Evolutionary conservation across 441 rosid species (phyloP).

Genomic region (Euphorbia celastroides): DNA sequence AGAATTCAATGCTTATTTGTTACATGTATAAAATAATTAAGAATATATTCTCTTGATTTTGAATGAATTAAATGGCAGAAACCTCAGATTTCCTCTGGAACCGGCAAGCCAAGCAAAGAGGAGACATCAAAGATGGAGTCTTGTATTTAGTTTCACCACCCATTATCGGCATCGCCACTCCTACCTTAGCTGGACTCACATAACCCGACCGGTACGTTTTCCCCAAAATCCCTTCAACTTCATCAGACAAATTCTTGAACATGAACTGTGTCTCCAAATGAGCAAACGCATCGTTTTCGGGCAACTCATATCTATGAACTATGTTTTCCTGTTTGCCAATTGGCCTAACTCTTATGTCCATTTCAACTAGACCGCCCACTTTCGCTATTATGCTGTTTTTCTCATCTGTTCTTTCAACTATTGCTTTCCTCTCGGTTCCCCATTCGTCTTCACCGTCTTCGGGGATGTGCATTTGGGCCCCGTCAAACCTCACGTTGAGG

Average conservation of each 20-base stretch:
- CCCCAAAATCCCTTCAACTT: constrained; percentile 78
- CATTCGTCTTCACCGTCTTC: too few relatives aligned
- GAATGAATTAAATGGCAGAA: too few relatives aligned
- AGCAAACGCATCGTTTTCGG: constrained; percentile 63
- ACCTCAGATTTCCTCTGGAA: constrained; percentile 38
- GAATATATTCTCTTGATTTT: too few relatives aligned
- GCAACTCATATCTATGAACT: constrained; percentile 69
- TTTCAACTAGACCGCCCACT: constrained; percentile 52
- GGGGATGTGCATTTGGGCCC: too few relatives aligned
- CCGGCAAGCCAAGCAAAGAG: constrained; percentile 61
- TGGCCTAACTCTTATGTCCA: constrained; percentile 55
- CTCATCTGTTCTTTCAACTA: constrained; percentile 68
- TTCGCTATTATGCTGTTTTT: constrained; percentile 46
- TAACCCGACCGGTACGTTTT: constrained; percentile 73
- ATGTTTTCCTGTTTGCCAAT: constrained; percentile 65
- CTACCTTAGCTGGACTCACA: constrained; percentile 65
- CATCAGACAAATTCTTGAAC: constrained; percentile 44
- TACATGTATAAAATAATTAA: too few relatives aligned
- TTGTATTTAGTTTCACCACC: constrained; percentile 86
- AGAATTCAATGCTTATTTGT: too few relatives aligned
- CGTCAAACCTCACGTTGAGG: too few relatives aligned
- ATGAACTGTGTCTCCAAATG: constrained; percentile 84
- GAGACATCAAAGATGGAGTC: constrained; percentile 60
- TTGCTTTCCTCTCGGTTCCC: constrained; percentile 33
- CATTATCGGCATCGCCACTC: constrained; percentile 83